Evolutionary conservation across 257 asterid genomes (phyloP), one percentile per base, ranked within the genome.

Genomic region (Parsonsia alboflavescens): DNA sequence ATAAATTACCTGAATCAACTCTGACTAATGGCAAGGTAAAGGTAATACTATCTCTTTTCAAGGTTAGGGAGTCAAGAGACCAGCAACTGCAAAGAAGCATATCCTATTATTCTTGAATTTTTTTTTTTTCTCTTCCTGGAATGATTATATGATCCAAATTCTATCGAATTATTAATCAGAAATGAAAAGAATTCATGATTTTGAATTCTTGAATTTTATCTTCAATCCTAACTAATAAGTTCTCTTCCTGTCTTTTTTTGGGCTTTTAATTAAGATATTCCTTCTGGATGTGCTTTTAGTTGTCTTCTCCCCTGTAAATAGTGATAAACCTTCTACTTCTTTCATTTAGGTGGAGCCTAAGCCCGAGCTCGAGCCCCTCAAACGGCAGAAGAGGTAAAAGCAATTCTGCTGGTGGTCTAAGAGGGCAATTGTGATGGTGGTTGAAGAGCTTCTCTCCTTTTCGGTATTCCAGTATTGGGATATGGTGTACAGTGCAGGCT

Each of bases 21-120:
- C 69, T 46, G 3, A 11, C 64, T 21, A 83, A 83, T 74, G 79
- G 75, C 75, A 80, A 80, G 86, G 96, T 85, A 62, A 80, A 80
- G 86, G 96, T 85, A 62, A 68, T 76, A 22, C 77, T 73, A 28
- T 44, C 10, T 58, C 50, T 26, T 36, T 30, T 52, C 70, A 1
- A 41, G 45, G 44, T 28, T 30, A 62, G 68, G 68, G n/a, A 33
- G 39, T 33, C 39, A 33, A n/a, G 39, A 33, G 39, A 1, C 45
- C 10, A 30, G 45, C 22, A 52, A 3, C 58, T 52, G n/a, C 17
- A 15, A 52, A 52, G 21, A 52, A 52, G 58, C 58, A 52, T 52
- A 6, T 52, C n/a, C n/a, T 15, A 50, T 15, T 52, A 52, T 52
- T 52, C 19, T 22, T 52, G 58, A 6, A 52, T 19, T 52, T 6